Evolutionary conservation across 169 alveolate species (phyloP).

Genomic region (Plasmodium malariae): DNA sequence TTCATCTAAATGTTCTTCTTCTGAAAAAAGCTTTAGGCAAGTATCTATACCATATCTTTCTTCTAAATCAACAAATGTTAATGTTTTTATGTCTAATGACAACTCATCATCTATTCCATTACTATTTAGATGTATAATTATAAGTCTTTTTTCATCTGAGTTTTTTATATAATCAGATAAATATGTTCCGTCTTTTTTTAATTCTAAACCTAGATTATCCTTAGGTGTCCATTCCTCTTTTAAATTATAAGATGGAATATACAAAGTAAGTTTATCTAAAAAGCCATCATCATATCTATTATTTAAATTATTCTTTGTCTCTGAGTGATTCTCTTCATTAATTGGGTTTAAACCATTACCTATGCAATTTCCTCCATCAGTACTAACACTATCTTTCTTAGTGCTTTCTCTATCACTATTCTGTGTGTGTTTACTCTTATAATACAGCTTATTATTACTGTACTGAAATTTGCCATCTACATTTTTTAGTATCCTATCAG

Average conservation of each 20-base stretch:
- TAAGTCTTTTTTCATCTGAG: constrained; percentile 53
- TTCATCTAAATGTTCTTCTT: constrained; percentile 89
- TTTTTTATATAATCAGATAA: constrained; percentile 52
- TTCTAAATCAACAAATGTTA: constrained; percentile 53
- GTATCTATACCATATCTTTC: constrained; percentile 56
- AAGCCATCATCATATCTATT: background rate
- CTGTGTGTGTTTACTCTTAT: constrained; percentile 7
- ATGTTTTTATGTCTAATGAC: constrained; percentile 55
- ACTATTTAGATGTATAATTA: constrained; percentile 48
- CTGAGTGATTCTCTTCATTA: background rate
- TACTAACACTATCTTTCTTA: background rate
- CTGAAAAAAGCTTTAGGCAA: constrained; percentile 87
- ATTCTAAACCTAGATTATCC: constrained; percentile 40
- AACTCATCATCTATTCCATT: constrained; percentile 22
- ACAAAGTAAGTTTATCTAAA: background rate
- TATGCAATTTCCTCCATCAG: background rate
- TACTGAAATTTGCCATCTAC: no score
- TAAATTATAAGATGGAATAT: constrained; percentile 31
- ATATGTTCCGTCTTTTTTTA: constrained; percentile 49
- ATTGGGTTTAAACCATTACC: background rate
- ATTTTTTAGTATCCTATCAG: background rate
- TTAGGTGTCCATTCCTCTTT: constrained; percentile 43
- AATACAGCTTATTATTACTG: constrained; percentile 7
- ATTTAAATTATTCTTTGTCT: background rate
- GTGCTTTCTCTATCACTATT: no score